Conservation (phyloP, 495 filamentous ascomycete species). For the Lasiosphaeria miniovina region DNA sequence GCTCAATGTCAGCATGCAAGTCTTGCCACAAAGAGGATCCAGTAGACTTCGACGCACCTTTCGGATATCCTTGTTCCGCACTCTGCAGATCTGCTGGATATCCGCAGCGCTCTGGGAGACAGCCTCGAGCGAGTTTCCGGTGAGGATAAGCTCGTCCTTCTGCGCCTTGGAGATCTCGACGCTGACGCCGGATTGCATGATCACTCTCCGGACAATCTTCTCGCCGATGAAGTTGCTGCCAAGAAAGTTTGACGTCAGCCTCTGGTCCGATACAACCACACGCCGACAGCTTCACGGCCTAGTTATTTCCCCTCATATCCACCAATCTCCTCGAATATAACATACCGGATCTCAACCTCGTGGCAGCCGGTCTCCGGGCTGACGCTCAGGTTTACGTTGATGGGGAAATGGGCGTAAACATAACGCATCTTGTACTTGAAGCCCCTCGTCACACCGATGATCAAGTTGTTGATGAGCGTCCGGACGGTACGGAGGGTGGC, state of each 20-base stretch:
- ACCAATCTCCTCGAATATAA: slow-evolving; percentile 5
- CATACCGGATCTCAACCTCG: slow-evolving; percentile 97
- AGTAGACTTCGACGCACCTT: slow-evolving; percentile 57
- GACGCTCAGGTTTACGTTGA: slow-evolving; percentile 99
- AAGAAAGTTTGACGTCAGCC: slow-evolving; percentile 12
- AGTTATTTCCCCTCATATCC: too few species aligned
- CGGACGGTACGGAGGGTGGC: slow-evolving; percentile 97
- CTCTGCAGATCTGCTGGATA: slow-evolving; percentile 98
- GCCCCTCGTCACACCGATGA: slow-evolving; percentile 95
- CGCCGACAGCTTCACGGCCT: too few species aligned
- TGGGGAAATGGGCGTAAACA: slow-evolving; percentile 99
- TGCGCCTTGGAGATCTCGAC: slow-evolving; percentile 82
- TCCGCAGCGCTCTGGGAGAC: slow-evolving; percentile 97
- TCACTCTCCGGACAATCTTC: slow-evolving; percentile 94
- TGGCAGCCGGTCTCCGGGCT: slow-evolving; percentile 81
- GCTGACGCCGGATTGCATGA: slow-evolving; percentile 85
- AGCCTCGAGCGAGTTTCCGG: slow-evolving; percentile 90
- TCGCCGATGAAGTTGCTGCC: slow-evolving; percentile 96
- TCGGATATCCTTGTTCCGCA: slow-evolving; percentile 99
- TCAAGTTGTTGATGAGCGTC: slow-evolving; percentile 95
- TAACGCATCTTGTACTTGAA: slow-evolving; percentile 99
- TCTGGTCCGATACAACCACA: neutral
- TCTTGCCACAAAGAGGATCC: neutral
- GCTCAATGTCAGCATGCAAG: slow-evolving; percentile 30
- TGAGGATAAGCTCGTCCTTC: slow-evolving; percentile 94